These are phyloP conservation scores for Talaromyces albobiverticillius DNA, from an alignment of 2,329 filamentous ascomycete genomes.

Conservation along the genomic window DNA sequence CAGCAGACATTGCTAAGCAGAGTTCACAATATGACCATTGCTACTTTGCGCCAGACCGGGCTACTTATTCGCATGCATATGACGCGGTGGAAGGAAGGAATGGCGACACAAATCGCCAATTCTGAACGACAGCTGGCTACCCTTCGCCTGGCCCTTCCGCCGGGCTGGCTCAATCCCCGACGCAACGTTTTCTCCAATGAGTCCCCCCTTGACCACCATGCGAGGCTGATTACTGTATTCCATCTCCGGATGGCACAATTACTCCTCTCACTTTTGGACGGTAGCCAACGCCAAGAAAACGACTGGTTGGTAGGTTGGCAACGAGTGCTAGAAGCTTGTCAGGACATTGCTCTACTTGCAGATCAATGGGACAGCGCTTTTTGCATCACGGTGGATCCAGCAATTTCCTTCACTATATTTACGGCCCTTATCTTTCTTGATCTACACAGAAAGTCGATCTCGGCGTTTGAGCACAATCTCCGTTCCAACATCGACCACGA, in stretches of 20 bases:
- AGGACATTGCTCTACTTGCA: constrained; percentile 28
- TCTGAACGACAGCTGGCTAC: constrained; percentile 1
- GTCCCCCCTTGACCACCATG: background rate
- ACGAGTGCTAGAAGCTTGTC: constrained; percentile 27
- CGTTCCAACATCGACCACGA: constrained; percentile 15
- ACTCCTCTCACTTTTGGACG: constrained; percentile 5
- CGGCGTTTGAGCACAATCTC: constrained; percentile 1
- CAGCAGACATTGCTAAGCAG: background rate
- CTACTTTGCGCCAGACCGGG: background rate
- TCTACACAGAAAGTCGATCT: constrained; percentile 21
- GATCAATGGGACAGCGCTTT: constrained; percentile 33
- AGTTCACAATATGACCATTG: background rate
- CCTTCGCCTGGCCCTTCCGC: background rate
- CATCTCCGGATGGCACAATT: constrained; percentile 1
- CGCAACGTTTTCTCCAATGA: background rate
- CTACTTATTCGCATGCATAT: background rate
- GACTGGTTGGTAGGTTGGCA: constrained; percentile 29
- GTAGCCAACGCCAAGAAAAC: constrained; percentile 23
- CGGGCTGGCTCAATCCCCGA: background rate
- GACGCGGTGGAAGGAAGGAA: background rate
- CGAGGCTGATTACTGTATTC: background rate
- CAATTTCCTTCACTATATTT: constrained; percentile 33
- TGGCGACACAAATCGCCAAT: background rate
- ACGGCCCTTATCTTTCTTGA: constrained; percentile 28
- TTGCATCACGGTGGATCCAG: constrained; percentile 31